Percentiles rank a stretch among this genome's conserved stretches.
phyloP scores from a whole-genome alignment of 73 alveolate genomes.

The Effrenium voratum region DNA sequence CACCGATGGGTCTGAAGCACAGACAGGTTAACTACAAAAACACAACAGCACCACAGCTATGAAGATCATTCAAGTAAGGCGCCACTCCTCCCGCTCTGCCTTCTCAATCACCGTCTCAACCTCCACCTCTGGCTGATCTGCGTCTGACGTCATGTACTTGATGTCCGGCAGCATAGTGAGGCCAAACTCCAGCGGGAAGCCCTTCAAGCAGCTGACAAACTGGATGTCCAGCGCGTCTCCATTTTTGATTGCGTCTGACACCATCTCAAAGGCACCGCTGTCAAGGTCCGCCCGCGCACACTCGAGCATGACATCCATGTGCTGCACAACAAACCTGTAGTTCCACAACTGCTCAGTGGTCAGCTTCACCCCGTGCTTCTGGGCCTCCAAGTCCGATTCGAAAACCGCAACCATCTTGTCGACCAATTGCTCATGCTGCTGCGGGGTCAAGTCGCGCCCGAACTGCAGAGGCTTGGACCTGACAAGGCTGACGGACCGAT shows the following conservation, averaged over 20 bases:
- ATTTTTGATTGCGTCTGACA: background rate
- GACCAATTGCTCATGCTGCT: background rate
- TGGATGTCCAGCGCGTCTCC: constrained; percentile 6
- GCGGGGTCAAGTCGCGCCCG: background rate
- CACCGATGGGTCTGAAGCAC: no score
- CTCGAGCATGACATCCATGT: background rate
- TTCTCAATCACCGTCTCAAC: background rate
- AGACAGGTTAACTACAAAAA: background rate
- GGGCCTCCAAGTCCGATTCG: background rate
- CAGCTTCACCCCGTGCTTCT: background rate
- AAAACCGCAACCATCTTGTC: background rate
- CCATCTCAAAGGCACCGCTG: background rate
- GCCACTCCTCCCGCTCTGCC: background rate
- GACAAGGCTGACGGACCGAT: no score
- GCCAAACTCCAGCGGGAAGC: background rate
- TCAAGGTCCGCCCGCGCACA: background rate
- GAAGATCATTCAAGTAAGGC: background rate
- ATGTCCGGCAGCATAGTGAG: background rate
- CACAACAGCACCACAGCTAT: background rate
- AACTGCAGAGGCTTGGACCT: background rate
- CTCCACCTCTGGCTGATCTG: background rate
- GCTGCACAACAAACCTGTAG: background rate
- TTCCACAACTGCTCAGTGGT: background rate
- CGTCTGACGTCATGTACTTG: background rate
- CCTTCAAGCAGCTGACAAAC: background rate